Base-by-base conservation (phyloP, 148 eudicot genomes). In the Cornus suecica region DNA sequence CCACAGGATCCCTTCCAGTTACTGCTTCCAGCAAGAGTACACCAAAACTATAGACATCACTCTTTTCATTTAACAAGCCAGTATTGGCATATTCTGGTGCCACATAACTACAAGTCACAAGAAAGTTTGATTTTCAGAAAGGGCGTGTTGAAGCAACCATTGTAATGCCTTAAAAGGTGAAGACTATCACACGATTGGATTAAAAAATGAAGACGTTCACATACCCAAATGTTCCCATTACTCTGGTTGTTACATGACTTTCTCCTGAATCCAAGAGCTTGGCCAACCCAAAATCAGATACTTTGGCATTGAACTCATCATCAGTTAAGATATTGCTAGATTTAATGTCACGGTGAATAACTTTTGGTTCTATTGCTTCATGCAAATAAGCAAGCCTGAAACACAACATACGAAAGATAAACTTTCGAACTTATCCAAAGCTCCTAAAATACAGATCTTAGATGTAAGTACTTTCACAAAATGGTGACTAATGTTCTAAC, bases 171-270 rank as follows among this genome's bases (percentile, higher is more conserved):
- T 56, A 51, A 52, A 60, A 70, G 62, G 29, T 22, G 34, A 32
- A 64, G 42, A 69, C 31, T 42, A 41, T 25, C 26, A 74, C 15
- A 70, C 22, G 7, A 11, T 24, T 76, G 29, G 45, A 25, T 37
- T 28, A 13, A 63, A 63, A 64, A 51, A 81, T 45, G 34, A 30
- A 41, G n/a, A 30, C 4, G 63, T 60, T 78, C 32, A 79, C 87
- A 65, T 80, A 93, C 98, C 98, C 98, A 73, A 91, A 93, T 75
- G 98, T 93, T 72, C 97, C 97, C 97, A 93, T 93, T 45, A 93
- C 98, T 88, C 98, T 81, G 34, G 98, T 93, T 62, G 88, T 86
- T 78, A 93, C 87, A 77, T 91, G 93, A 85, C 96, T 91, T 87
- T 93, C 94, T 68, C 98, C 96, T 18, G 98, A 83, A 77, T 82